A percentile compares a stretch with the other conserved stretches of the same genome.
These are phyloP conservation scores for Suillus fuscotomentosus DNA, from an alignment of 768 basidiomycete species.

Conservation along the genomic window DNA sequence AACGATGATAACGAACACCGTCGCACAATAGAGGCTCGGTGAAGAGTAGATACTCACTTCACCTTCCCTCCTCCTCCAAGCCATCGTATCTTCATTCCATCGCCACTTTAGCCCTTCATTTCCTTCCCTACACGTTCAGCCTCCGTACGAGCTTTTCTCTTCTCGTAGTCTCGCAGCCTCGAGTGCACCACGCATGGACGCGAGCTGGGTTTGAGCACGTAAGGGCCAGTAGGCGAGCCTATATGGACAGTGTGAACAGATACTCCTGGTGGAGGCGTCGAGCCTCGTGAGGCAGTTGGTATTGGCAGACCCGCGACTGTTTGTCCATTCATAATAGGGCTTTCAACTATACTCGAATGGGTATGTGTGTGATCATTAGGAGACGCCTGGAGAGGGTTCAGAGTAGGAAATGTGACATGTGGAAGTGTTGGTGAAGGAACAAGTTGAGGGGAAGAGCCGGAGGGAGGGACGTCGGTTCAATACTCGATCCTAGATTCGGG, in stretches of 20 bases:
- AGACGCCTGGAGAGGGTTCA: conserved; percentile 18
- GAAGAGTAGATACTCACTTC: conserved; percentile 41
- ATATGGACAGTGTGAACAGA: neutral
- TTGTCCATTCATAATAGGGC: conserved; percentile 12
- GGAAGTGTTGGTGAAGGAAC: conserved; percentile 22
- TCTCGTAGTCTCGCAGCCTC: conserved; percentile 58
- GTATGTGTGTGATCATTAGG: conserved; percentile 18
- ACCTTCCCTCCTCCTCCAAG: conserved; percentile 46
- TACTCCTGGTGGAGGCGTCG: conserved; percentile 17
- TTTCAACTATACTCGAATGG: neutral
- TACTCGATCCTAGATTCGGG: neutral
- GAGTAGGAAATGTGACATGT: conserved; percentile 10
- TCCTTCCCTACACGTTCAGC: conserved; percentile 34
- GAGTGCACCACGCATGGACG: conserved; percentile 53
- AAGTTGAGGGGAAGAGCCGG: neutral
- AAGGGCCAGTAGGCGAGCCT: conserved; percentile 2
- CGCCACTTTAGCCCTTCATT: conserved; percentile 49
- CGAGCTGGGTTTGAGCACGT: conserved; percentile 49
- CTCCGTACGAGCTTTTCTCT: conserved; percentile 42
- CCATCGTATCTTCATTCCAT: conserved; percentile 38
- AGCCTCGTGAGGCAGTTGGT: conserved; percentile 18
- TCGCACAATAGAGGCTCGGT: neutral
- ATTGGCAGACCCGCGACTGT: conserved; percentile 19
- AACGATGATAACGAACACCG: neutral
- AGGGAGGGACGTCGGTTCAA: neutral